phyloP scores from a whole-genome alignment of 306 rosid species.

The Cyamopsis tetragonoloba region DNA sequence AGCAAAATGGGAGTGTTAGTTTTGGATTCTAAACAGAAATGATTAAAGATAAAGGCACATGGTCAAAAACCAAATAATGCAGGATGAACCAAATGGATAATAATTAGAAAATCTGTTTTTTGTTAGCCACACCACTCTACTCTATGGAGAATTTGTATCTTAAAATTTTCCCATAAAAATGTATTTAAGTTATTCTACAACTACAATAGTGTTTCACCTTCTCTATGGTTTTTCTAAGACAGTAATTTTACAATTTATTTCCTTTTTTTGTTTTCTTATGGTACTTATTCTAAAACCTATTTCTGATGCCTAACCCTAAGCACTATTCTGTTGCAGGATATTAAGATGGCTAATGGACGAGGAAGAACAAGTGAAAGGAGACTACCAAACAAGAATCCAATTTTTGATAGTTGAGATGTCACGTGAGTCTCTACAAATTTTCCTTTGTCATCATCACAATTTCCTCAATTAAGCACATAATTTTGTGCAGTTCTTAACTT shows the following conservation, averaged over 20 bases:
- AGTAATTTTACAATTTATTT: not conserved
- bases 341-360: constrained; percentile 84
- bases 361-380: constrained; percentile 52
- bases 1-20: not conserved
- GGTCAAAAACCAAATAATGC: not conserved
- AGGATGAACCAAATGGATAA: not conserved
- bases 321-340: constrained; percentile 53
- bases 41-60: too few relatives aligned
- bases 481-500: not conserved
- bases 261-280: not conserved
- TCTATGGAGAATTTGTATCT: not conserved
- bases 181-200: not conserved
- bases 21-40: not conserved
- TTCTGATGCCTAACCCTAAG: constrained; percentile 10
- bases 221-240: not conserved
- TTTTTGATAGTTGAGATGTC: constrained; percentile 89
- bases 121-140: not conserved
- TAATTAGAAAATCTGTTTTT: not conserved
- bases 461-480: not conserved
- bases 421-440: constrained; percentile 45
- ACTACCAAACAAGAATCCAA: constrained; percentile 49
- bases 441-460: not conserved
- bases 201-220: not conserved
- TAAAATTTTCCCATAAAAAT: not conserved
- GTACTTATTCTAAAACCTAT: not conserved